phyloP scores from a whole-genome alignment of 2,329 filamentous ascomycete species.

The Penicillium polonicum region DNA sequence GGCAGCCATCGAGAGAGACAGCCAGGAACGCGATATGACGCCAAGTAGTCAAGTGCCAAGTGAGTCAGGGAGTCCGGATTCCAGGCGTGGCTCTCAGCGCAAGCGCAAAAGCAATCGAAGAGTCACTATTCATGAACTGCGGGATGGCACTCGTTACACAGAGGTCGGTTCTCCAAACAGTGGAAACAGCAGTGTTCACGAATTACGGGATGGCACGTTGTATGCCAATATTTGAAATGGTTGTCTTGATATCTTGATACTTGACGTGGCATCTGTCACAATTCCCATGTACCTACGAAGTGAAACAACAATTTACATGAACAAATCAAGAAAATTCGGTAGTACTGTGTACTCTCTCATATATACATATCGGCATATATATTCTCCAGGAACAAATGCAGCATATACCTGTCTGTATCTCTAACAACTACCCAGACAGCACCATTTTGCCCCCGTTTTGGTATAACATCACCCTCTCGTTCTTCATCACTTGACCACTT shows the following conservation, averaged over 20 bases:
- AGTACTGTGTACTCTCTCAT: background rate
- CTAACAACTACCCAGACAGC: background rate
- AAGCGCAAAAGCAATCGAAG: slow-evolving; percentile 32
- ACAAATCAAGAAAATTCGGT: background rate
- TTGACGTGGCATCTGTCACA: background rate
- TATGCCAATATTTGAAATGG: slow-evolving; percentile 40
- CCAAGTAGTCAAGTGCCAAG: slow-evolving; percentile 31
- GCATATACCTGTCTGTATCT: background rate
- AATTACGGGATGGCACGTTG: slow-evolving; percentile 44
- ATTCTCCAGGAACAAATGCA: background rate
- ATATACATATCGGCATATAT: background rate
- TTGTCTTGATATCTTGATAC: background rate
- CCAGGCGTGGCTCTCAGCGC: slow-evolving; percentile 30
- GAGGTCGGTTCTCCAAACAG: slow-evolving; percentile 41
- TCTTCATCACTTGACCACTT: no score
- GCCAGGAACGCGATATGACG: slow-evolving; percentile 25
- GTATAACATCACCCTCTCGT: background rate
- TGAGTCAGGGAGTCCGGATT: slow-evolving; percentile 35
- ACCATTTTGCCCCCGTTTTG: background rate
- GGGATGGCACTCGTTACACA: slow-evolving; percentile 43
- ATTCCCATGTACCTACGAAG: background rate
- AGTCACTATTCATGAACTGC: slow-evolving; percentile 45
- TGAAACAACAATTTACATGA: background rate
- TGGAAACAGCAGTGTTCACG: slow-evolving; percentile 38
- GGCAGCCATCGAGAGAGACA: slow-evolving; percentile 32